Percentiles rank a stretch among this genome's conserved stretches.
Conservation (phyloP, 2,329 filamentous ascomycete species). For the Harringtonia aguacate region DNA sequence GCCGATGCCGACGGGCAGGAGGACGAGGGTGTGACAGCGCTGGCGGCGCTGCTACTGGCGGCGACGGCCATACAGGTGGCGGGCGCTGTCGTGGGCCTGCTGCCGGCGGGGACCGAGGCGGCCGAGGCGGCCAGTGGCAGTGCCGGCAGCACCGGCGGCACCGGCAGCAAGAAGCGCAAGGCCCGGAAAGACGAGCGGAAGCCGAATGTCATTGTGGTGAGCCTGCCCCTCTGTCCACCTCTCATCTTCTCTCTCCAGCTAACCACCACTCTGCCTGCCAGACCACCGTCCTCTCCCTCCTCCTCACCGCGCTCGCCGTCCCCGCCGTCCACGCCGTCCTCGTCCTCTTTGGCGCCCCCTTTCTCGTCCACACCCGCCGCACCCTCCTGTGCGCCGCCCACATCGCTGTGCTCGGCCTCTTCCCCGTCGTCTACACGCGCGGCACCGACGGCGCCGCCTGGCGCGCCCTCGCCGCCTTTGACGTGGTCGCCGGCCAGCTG, state of each 20-base stretch:
- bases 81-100: constrained; percentile 54
- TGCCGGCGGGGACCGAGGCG: constrained; percentile 39
- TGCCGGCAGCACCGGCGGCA: constrained; percentile 26
- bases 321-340: constrained; percentile 52
- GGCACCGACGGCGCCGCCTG: constrained; percentile 65
- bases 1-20: background rate
- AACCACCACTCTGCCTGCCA: constrained; percentile 13
- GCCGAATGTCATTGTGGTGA: constrained; percentile 35
- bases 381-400: constrained; percentile 76
- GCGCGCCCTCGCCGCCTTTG: constrained; percentile 52
- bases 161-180: constrained; percentile 29
- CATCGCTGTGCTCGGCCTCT: constrained; percentile 65
- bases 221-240: constrained; percentile 13
- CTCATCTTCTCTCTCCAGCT: constrained; percentile 3
- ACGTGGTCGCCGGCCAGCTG: constrained; percentile 30
- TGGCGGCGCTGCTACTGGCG: constrained; percentile 19
- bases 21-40: constrained; percentile 12
- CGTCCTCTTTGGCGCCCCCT: constrained; percentile 83
- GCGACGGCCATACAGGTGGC: constrained; percentile 20
- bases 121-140: background rate
- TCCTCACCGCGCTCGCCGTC: constrained; percentile 60
- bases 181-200: constrained; percentile 30
- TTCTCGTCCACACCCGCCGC: constrained; percentile 68
- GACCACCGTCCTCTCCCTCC: constrained; percentile 33
- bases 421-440: constrained; percentile 77